Evolutionary conservation across 2,329 filamentous ascomycete genomes (phyloP), one percentile per base, ranked within the genome.

Genomic region (Pezicula radicicola): DNA sequence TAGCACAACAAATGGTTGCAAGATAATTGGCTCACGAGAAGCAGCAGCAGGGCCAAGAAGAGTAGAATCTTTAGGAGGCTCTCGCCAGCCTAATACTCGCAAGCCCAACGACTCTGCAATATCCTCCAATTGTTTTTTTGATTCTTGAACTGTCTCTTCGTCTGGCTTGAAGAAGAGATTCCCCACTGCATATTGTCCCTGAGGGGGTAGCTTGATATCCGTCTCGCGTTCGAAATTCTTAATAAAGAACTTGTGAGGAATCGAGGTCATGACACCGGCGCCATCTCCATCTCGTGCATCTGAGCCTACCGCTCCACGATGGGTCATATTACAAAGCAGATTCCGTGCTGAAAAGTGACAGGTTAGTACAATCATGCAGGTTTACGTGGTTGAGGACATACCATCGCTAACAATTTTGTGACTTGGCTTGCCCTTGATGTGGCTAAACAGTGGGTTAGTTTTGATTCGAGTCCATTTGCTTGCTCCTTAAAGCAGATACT

Each of bases 381-480:
- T 40, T 27, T 41, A 49, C 48, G 41, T 39, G 40, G 49, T 36
- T 51, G 57, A 33, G 59, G 44, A 55, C 62, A 57, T 74, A 94
- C 90, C 93, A 96, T 97, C 93, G 75, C 89, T 96, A 59, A 97
- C 88, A 68, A 97, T 97, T 71, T 97, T 99, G 81, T 97, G 94
- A 78, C 92, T 97, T 58, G 92, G 74, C 73, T 89, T 88, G 78
- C 94, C 94, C 80, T 97, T 97, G 74, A 97, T 97, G 73, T 97
- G 89, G 77, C 91, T 95, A 63, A 54, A 45, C 52, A 43, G 42
- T 18, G 33, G 25, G 56, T 68, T 55, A 65, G 63, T 51, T 47
- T 46, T 25, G 19, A 25, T 28, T 2, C 37, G 28, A 53, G 33
- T 52, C 15, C 15, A 4, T 25, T 33, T 7, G 18, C 27, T 8